Evolutionary conservation across 352 stramenopile genomes (phyloP), one percentile per base, ranked within the genome.

Genomic region (Pythium chondricola): DNA sequence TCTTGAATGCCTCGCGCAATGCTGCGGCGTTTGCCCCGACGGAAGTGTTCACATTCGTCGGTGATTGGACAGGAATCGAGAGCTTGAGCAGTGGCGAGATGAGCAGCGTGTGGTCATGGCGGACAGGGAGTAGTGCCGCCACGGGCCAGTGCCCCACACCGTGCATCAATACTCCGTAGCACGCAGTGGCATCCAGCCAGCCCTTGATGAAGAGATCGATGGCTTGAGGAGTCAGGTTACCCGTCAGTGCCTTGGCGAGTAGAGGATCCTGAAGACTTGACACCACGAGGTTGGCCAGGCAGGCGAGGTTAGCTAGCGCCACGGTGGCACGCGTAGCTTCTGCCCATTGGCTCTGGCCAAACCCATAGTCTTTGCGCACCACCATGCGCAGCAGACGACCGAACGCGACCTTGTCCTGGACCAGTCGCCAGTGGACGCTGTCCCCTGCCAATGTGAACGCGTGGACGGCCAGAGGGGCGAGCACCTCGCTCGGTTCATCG

Each of bases 341-440:
- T 35, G 84, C 77, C 36, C 73, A 84, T 44, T 88, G 69, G 0
- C 55, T 50, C 43, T 91, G 75, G 2, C 73, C 69, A n/a, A n/a
- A n/a, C n/a, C n/a, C n/a, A 54, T 83, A 88, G 43, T 88, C 77
- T 43, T 69, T 57, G 14, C 57, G 71, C 31, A 74, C 36, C 11
- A 86, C 49, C 54, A 79, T 79, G 56, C 66, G 78, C 22, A 91
- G 38, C 17, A 92, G 74, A 32, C 81, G 72, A 27, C 67, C 65
- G 31, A 89, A 58, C 2, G 67, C 81, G 25, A 89, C 66, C 44
- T 86, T 89, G 53, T 92, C 78, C 61, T 85, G 65, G 25, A 86
- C 64, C 2, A 92, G 45, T 39, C 83, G 63, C 26, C 61, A 67
- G 4, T 62, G 63, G 20, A 92, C 46, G 13, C 69, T 69, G 21